Evolutionary conservation across 2,329 filamentous ascomycete species (phyloP).

Genomic region (Whalleya microplaca): DNA sequence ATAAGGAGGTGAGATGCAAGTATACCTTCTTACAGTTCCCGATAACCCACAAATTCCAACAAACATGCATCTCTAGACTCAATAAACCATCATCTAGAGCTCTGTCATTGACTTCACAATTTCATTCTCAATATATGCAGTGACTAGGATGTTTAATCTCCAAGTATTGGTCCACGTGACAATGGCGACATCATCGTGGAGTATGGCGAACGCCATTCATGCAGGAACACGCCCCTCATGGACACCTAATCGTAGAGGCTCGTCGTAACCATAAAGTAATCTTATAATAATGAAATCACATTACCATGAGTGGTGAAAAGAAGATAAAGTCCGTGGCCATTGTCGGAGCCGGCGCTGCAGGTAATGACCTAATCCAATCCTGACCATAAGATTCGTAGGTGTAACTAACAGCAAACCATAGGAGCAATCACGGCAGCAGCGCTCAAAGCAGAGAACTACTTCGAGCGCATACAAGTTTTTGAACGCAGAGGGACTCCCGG

Average conservation of each 20-base stretch:
- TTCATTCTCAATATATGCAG: neutral
- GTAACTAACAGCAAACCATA: constrained; percentile 27
- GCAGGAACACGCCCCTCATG: constrained; percentile 9
- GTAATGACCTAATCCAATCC: constrained; percentile 23
- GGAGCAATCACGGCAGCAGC: constrained; percentile 53
- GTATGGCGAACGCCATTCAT: constrained; percentile 16
- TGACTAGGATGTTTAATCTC: too few relatives aligned
- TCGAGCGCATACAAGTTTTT: constrained; percentile 47
- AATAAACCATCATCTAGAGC: too few relatives aligned
- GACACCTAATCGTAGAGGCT: neutral
- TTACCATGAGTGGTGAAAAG: constrained; percentile 18
- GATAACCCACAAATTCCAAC: too few relatives aligned
- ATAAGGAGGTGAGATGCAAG: too few relatives aligned
- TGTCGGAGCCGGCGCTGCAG: constrained; percentile 48
- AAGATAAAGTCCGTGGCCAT: constrained; percentile 46
- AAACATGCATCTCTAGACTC: too few relatives aligned
- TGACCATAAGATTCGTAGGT: neutral
- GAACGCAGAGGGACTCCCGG: constrained; percentile 47
- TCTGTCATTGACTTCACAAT: too few relatives aligned
- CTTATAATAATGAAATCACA: constrained; percentile 14
- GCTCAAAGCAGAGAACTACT: constrained; percentile 49
- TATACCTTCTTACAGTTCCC: too few relatives aligned
- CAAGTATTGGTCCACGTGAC: constrained; percentile 14
- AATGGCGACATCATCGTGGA: constrained; percentile 20
- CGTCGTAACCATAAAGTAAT: neutral